Conservation (phyloP, 805 yeast genomes). For the Candida quercuum region DNA sequence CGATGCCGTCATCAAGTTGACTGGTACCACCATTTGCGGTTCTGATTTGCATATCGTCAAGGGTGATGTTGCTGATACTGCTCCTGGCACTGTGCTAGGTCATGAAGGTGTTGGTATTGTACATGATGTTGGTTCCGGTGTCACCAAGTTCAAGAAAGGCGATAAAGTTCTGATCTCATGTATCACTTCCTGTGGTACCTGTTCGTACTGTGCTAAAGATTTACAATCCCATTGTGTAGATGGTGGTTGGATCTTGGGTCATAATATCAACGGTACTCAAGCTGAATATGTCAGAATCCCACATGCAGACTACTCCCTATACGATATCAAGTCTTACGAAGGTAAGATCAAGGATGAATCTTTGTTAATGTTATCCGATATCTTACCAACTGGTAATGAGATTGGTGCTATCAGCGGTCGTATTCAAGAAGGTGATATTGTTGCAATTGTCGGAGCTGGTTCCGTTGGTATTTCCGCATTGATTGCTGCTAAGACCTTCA, state of each 20-base stretch:
- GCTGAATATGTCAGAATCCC: conserved; percentile 57
- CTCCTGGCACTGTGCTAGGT: conserved; percentile 46
- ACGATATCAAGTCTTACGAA: conserved; percentile 26
- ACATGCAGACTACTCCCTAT: conserved; percentile 36
- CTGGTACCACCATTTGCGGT: conserved; percentile 60
- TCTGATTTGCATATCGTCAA: conserved; percentile 57
- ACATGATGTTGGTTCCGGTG: conserved; percentile 42
- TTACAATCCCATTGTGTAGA: conserved; percentile 57
- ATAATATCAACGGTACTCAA: conserved; percentile 63
- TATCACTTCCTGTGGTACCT: conserved; percentile 55
- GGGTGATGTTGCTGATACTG: conserved; percentile 53
- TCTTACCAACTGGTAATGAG: conserved; percentile 63
- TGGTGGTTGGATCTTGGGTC: conserved; percentile 51
- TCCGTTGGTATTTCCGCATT: conserved; percentile 66
- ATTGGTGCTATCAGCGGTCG: conserved; percentile 57
- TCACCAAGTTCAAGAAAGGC: conserved; percentile 44
- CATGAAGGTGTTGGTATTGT: conserved; percentile 60
- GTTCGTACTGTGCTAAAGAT: conserved; percentile 49
- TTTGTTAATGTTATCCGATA: conserved; percentile 56
- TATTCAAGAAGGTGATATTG: conserved; percentile 48
- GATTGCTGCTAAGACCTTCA: conserved; percentile 44
- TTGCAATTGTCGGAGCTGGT: conserved; percentile 64
- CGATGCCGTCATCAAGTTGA: conserved; percentile 52
- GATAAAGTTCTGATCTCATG: conserved; percentile 63
- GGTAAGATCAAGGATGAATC: conserved; percentile 40